A percentile compares a stretch with the other conserved stretches of the same genome.
Evolutionary conservation across 805 yeast species (phyloP).

Genomic region (Maudiozyma saulgeensis): DNA sequence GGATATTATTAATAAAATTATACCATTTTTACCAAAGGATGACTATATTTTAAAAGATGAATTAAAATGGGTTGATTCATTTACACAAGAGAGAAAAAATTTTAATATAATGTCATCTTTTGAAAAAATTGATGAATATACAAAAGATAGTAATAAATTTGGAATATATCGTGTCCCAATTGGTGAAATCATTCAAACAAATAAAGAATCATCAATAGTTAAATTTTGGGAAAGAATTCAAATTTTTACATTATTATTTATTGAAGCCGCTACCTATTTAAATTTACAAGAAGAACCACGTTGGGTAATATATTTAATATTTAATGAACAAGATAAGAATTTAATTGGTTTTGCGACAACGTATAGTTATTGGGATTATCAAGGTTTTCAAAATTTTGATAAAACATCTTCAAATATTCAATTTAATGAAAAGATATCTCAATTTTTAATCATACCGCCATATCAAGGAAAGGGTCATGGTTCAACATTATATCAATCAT

Average conservation of each 20-base stretch:
- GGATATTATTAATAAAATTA: slow-evolving; percentile 47
- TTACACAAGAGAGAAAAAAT: slow-evolving; percentile 36
- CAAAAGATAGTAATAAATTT: slow-evolving; percentile 31
- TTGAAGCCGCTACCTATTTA: slow-evolving; percentile 89
- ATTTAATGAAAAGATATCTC: slow-evolving; percentile 63
- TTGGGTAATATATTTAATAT: slow-evolving; percentile 69
- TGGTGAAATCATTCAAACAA: slow-evolving; percentile 3
- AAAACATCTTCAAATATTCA: slow-evolving; percentile 31
- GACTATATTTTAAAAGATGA: slow-evolving; percentile 56
- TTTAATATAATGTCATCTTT: slow-evolving; percentile 36
- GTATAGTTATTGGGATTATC: slow-evolving; percentile 74
- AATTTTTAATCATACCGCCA: slow-evolving; percentile 77
- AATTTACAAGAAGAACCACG: slow-evolving; percentile 55
- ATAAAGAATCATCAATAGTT: neutral
- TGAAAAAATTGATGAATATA: slow-evolving; percentile 26
- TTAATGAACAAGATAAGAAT: slow-evolving; percentile 28
- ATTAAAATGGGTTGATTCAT: slow-evolving; percentile 50
- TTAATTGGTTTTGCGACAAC: slow-evolving; percentile 77
- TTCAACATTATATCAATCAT: slow-evolving; percentile 45
- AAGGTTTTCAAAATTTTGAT: slow-evolving; percentile 33
- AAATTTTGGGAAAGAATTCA: slow-evolving; percentile 47
- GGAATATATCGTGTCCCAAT: slow-evolving; percentile 40
- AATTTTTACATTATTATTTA: slow-evolving; percentile 70
- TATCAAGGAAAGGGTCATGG: slow-evolving; percentile 73
- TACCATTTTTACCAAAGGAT: slow-evolving; percentile 49